Evolutionary conservation across 163 green algal genomes (phyloP), one percentile per base, ranked within the genome.

Genomic region (Chlamydomonas reinhardtii): DNA sequence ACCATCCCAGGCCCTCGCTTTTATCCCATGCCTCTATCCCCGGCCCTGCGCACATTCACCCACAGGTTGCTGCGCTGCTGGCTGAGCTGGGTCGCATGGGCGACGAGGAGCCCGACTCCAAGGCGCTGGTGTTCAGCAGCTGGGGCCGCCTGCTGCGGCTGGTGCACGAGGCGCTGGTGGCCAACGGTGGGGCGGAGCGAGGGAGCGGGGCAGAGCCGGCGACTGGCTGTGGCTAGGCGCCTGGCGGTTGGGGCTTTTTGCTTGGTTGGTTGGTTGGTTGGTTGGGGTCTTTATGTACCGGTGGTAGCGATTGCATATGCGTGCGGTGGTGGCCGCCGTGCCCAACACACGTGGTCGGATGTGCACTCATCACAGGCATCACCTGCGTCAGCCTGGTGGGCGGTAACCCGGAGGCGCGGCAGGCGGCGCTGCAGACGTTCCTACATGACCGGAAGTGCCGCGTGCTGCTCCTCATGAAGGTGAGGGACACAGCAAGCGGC

Each of bases 111-210:
- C 69, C 84, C 2, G 54, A 16, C 66, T 37, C 35, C 39, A 94
- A 96, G 87, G 84, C 84, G 11, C 89, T 96, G 29, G 91, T 96
- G 29, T 95, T 96, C 84, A 90, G 71, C 70, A 85, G 75, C 62
- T 96, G 93, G 93, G 91, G 89, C 54, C 90, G 93, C 48, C 85
- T 94, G 86, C 90, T 96, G 66, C 66, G 76, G 14, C 91, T 96
- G 56, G 91, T 93, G 66, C 76, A 83, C 2, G 84, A 89, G 22
- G 93, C 93, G 61, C 88, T 96, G 76, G 0, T 11, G 6, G 74
- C 70, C 29, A 90, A 90, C 84, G 82, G 85, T 86, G 52, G 17
- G 76, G 25, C 6, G 54, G 32, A 11, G 34, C 32, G 69, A 9
- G 1, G 69, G 69, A 11, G 34, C 5, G 39, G 39, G n/a, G n/a